phyloP scores from a whole-genome alignment of 371 early-diverging fungal species.

The Lichtheimia corymbifera region DNA sequence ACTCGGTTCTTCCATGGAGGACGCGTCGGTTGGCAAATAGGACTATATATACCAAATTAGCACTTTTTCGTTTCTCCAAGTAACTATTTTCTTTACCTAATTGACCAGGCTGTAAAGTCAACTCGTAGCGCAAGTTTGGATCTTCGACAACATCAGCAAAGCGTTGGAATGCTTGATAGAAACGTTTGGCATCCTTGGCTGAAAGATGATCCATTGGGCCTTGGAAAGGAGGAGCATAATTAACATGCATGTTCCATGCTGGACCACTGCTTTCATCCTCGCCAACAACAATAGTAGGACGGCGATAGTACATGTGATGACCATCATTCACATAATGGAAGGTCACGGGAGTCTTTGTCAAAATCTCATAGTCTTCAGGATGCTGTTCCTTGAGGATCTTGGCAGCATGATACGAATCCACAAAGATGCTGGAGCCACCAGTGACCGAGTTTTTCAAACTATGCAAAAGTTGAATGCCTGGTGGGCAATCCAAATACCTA shows the following conservation, averaged over 20 bases:
- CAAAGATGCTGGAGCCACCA: conserved; percentile 81
- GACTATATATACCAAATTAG: conserved; percentile 28
- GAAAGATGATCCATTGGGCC: conserved; percentile 69
- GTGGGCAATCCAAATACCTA: conserved; percentile 75
- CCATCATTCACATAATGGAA: conserved; percentile 85
- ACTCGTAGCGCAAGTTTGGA: conserved; percentile 57
- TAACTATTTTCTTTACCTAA: conserved; percentile 23
- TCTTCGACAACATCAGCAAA: conserved; percentile 68
- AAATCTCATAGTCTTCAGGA: conserved; percentile 65
- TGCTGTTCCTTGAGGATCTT: conserved; percentile 51
- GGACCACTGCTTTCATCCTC: conserved; percentile 31
- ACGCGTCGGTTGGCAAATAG: conserved; percentile 86
- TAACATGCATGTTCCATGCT: conserved; percentile 62
- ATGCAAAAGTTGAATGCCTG: conserved; percentile 85
- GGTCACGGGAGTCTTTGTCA: conserved; percentile 67
- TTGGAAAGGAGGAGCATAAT: conserved; percentile 91
- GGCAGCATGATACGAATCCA: conserved; percentile 78
- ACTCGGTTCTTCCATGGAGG: conserved; percentile 79
- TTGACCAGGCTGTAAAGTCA: conserved; percentile 75
- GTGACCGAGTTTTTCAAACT: conserved; percentile 76
- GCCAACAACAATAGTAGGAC: conserved; percentile 70
- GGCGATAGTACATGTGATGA: conserved; percentile 71
- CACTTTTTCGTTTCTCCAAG: background rate
- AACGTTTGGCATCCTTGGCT: conserved; percentile 48
- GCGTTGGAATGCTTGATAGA: conserved; percentile 71